Base-by-base conservation (phyloP, 2,329 filamentous ascomycete species). In the Chalaropsis ovoidea region DNA sequence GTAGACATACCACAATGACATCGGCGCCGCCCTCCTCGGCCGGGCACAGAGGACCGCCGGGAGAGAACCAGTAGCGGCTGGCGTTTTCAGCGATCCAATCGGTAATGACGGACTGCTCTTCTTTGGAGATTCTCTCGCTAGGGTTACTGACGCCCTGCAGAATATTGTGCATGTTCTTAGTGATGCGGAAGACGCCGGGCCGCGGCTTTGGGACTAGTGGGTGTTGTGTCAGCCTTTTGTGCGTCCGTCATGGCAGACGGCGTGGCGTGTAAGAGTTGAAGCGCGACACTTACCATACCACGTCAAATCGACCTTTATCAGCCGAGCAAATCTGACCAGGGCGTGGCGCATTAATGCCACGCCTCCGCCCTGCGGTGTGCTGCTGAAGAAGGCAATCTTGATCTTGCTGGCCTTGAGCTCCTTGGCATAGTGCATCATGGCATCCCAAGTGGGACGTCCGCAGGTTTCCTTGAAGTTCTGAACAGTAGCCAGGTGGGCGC, bases 91-190 rank as follows among this genome's bases (percentile, higher is more conserved):
- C 76, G 66, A 89, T 86, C 89, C 89, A 94, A 60, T 85, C 81
- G 10, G 81, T 81, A 63, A 93, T 82, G n/a, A 78, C 75, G 0
- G 77, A 73, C 70, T 86, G 84, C 66, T 89, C 82, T 1, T 87
- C 81, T 0, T 77, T 70, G 0, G 80, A 83, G 41, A 93, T 79
- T n/a, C 83, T 81, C 70, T 89, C 81, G 2, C 82, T 81, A 0
- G 84, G 82, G 31, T 80, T 78, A 49, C 85, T 84, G 52, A 92
- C 89, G 8, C 89, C 89, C 75, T 94, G 89, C 2, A 94, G 83
- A 69, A 93, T 92, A 75, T 94, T 94, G 81, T 94, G 89, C 70
- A 91, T 88, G 69, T 87, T 91, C 76, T 94, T 94, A 70, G 89
- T 94, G 74, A 90, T 87, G 62, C 88, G 81, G 75, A 94, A 94